Conservation (phyloP, 139 green algal species). For the Yamagishiella unicocca region DNA sequence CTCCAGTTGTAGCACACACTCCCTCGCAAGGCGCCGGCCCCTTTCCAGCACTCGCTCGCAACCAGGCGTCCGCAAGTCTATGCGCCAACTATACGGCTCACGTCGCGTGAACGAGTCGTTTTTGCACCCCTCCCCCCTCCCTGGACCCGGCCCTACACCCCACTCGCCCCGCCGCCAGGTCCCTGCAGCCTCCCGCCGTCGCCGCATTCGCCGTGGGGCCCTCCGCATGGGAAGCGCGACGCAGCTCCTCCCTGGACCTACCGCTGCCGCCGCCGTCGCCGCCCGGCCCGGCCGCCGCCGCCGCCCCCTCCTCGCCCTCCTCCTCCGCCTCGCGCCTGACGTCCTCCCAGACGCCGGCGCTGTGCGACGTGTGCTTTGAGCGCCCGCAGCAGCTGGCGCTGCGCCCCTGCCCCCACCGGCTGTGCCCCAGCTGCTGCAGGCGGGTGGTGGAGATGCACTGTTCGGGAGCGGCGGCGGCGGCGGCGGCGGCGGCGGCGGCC, state of each 20-base stretch:
- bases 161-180: too few species aligned
- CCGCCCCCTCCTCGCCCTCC: background rate
- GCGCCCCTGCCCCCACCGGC: slow-evolving; percentile 18
- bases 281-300: background rate
- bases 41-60: too few species aligned
- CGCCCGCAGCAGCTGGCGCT: slow-evolving; percentile 1
- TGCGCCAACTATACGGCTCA: too few species aligned
- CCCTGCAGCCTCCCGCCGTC: too few species aligned
- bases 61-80: too few species aligned
- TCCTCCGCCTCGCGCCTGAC: background rate
- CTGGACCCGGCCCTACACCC: too few species aligned
- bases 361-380: slow-evolving; percentile 38
- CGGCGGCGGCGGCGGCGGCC: background rate
- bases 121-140: too few species aligned
- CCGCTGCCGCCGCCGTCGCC: background rate
- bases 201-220: too few species aligned
- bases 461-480: background rate
- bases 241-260: background rate
- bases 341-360: background rate
- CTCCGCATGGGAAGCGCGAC: background rate
- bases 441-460: slow-evolving; percentile 33
- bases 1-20: too few species aligned
- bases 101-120: too few species aligned
- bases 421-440: slow-evolving; percentile 9
- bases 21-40: too few species aligned